A percentile compares a stretch with the other conserved stretches of the same genome.
Evolutionary conservation across 208 protist species (phyloP).

Genomic region (Crithidia acanthocephali): DNA sequence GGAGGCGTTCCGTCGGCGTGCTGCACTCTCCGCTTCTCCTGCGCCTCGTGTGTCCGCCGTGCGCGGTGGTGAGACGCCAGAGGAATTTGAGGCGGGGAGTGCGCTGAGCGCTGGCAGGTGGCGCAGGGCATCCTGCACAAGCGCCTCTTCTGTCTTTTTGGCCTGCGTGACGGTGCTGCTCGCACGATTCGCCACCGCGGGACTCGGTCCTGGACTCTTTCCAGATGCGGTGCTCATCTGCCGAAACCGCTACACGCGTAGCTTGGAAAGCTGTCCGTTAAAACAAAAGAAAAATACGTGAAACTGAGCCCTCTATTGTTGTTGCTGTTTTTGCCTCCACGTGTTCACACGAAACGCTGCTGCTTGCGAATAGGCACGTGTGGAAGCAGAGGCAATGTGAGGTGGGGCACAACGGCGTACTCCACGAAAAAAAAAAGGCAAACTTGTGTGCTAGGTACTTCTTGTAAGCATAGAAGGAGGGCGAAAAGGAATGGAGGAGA

Average conservation of each 20-base stretch:
- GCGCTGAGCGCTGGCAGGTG: slow-evolving; percentile 3
- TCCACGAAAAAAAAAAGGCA: too few species aligned
- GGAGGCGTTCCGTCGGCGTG: not conserved
- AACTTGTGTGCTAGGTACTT: too few species aligned
- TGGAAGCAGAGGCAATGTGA: too few species aligned
- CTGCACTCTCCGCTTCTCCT: not conserved
- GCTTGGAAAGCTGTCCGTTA: too few species aligned
- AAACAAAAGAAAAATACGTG: not conserved
- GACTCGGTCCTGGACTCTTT: slow-evolving; percentile 1
- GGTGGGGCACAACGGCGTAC: too few species aligned
- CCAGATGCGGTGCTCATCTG: not conserved
- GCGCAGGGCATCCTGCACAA: slow-evolving; percentile 15
- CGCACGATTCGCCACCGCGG: not conserved
- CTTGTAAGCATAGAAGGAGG: too few species aligned
- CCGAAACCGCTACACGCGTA: too few species aligned
- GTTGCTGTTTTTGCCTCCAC: too few species aligned
- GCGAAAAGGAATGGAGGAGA: too few species aligned
- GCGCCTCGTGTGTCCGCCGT: not conserved
- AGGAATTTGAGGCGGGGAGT: not conserved
- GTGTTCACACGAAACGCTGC: too few species aligned
- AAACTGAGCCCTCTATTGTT: not conserved
- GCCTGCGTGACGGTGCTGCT: not conserved
- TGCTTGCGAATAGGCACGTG: too few species aligned
- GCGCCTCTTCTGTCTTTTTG: not conserved
- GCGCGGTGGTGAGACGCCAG: not conserved